Base-by-base conservation (phyloP, 805 yeast species). In the Candida sithepensis region DNA sequence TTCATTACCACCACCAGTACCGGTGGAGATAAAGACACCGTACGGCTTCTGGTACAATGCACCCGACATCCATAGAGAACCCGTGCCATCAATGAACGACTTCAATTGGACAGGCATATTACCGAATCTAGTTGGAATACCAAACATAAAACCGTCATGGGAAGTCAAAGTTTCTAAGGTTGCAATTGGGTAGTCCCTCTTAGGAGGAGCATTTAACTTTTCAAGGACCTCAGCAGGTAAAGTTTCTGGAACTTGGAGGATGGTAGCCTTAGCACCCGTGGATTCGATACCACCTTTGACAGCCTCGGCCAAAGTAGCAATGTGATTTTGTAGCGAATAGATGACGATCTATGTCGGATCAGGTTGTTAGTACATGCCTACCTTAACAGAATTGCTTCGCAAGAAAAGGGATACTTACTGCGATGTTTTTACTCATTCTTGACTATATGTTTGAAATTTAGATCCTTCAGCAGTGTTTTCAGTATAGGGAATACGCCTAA, bases 201-300 rank as follows among this genome's bases (percentile, higher is more conserved):
- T 81, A 13, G 75, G 63, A 36, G 89, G 84, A 19, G 94, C 96
- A 58, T 81, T 78, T 73, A 89, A 65, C 60, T 72, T 67, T 41
- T 67, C 64, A 53, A 89, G 74, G n/a, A 84, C 72, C 12, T 79
- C 88, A 36, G 74, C 73, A 18, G 82, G 58, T 42, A 88, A 71
- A 24, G 96, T 88, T 70, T 89, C 96, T 49, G 86, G 82, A 45
- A 90, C 81, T 72, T 85, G 95, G 76, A 68, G 86, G 56, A 89
- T 73, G 58, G 81, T 83, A 32, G 87, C 96, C 19, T 63, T 49
- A 48, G 84, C 83, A 52, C 92, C 95, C 14, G 85, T 80, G 8
- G 78, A 72, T 63, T 78, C 83, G 39, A 86, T 75, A 57, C 96
- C 96, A 46, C 69, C 69, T 69, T 84, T 77, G 61, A 80, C 80